These are phyloP conservation scores for Spathaspora girioi DNA, from an alignment of 805 yeast genomes.

Conservation along the genomic window DNA sequence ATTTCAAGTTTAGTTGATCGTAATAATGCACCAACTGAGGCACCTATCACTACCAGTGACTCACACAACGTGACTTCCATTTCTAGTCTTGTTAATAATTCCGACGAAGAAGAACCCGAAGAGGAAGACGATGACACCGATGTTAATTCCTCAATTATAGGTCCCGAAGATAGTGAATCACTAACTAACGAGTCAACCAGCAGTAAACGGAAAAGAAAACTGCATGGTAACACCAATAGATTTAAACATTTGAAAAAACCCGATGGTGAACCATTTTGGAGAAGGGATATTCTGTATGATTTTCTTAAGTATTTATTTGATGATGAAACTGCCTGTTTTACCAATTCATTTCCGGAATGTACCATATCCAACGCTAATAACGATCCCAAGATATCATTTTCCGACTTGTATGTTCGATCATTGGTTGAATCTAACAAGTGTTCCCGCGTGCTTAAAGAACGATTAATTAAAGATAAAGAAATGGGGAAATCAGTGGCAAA, in stretches of 20 bases:
- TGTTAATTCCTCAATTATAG: conserved; percentile 10
- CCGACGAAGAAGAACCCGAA: conserved; percentile 9
- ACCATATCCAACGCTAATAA: conserved; percentile 32
- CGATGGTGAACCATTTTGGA: conserved; percentile 91
- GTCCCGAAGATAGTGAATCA: conserved; percentile 10
- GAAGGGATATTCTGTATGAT: conserved; percentile 82
- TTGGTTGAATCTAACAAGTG: conserved; percentile 80
- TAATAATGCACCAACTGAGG: background rate
- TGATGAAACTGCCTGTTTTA: conserved; percentile 63
- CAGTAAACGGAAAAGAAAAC: background rate
- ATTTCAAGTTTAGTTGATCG: conserved; percentile 10
- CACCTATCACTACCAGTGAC: background rate
- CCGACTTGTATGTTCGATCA: conserved; percentile 78
- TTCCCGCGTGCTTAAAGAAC: conserved; percentile 77
- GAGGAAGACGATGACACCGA: conserved; percentile 13
- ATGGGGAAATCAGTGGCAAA: conserved; percentile 70
- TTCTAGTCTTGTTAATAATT: conserved; percentile 2
- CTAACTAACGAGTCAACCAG: background rate
- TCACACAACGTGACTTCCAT: background rate
- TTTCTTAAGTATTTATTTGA: conserved; percentile 63
- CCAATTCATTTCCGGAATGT: conserved; percentile 51
- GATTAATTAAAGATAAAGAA: conserved; percentile 59
- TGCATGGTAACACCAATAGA: background rate
- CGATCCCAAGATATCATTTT: conserved; percentile 61
- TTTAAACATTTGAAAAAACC: conserved; percentile 57